Evolutionary conservation across 352 stramenopile genomes (phyloP).

Genomic region (Aphanomyces astaci): DNA sequence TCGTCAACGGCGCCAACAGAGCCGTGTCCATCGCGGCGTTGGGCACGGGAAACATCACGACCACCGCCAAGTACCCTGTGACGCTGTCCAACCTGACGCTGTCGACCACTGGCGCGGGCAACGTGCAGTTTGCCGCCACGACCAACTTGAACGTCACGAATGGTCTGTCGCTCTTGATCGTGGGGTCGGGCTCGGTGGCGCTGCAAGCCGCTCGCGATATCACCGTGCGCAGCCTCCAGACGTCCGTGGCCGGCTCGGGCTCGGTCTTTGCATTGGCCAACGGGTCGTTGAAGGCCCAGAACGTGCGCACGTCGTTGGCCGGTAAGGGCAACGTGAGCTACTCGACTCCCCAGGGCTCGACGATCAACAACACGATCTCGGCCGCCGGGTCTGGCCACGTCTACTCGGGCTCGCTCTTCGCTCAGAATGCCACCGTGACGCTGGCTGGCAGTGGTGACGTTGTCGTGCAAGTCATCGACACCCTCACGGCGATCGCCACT

Average conservation of each 20-base stretch:
- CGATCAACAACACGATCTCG: background rate
- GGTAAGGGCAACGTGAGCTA: background rate
- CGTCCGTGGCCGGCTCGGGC: background rate
- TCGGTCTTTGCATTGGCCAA: background rate
- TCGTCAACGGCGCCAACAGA: background rate
- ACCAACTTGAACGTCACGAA: background rate
- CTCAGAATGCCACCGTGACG: background rate
- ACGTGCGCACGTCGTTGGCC: background rate
- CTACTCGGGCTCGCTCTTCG: background rate
- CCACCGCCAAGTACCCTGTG: background rate
- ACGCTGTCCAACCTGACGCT: background rate
- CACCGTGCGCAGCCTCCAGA: background rate
- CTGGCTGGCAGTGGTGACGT: background rate
- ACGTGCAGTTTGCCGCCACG: conserved; percentile 7
- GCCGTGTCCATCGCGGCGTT: background rate
- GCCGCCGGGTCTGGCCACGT: background rate
- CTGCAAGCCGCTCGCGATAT: background rate
- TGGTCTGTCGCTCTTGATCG: background rate
- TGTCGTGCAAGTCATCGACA: background rate
- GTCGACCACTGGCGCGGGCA: background rate
- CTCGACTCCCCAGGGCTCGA: background rate
- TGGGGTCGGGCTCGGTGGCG: background rate
- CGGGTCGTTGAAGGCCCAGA: background rate
- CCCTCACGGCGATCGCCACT: background rate
- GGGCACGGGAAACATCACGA: background rate